A percentile compares a stretch with the other conserved stretches of the same genome.
Conservation (phyloP, 208 protist genomes). For the Trypanosoma cruzi region DNA sequence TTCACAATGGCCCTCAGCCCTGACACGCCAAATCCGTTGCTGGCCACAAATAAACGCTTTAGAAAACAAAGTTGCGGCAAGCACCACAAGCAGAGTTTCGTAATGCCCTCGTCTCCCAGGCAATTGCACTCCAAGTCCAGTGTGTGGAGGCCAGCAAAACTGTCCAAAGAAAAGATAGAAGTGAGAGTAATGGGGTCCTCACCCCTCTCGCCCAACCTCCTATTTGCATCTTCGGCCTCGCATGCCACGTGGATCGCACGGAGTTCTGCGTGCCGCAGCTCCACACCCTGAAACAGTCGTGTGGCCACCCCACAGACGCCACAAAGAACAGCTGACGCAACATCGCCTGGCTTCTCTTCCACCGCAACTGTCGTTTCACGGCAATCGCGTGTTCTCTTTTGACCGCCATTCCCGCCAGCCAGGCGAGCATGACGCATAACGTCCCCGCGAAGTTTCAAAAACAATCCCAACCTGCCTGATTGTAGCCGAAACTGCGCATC, state of each 20-base stretch:
- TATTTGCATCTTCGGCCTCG: background rate
- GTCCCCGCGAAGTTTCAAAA: background rate
- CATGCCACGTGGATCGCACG: background rate
- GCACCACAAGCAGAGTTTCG: slow-evolving; percentile 2
- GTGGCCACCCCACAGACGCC: background rate
- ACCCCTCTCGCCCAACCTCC: background rate
- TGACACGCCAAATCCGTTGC: slow-evolving; percentile 16
- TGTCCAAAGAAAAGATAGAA: background rate
- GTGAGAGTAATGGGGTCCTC: background rate
- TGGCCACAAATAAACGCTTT: slow-evolving; percentile 20
- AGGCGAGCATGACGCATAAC: background rate
- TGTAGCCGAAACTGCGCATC: background rate
- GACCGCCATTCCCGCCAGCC: background rate
- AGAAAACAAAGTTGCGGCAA: slow-evolving; percentile 25
- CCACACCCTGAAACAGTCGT: background rate
- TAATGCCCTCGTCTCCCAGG: slow-evolving; percentile 23
- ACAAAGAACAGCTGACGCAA: background rate
- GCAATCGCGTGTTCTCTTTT: background rate
- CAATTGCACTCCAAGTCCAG: slow-evolving; percentile 35
- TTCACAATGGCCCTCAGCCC: slow-evolving; percentile 18
- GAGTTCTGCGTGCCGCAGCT: slow-evolving; percentile 14
- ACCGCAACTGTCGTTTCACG: background rate
- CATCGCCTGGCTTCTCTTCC: background rate
- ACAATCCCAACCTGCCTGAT: background rate
- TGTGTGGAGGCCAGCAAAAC: background rate